phyloP scores from a whole-genome alignment of 257 asterid species.

The Mentha longifolia region DNA sequence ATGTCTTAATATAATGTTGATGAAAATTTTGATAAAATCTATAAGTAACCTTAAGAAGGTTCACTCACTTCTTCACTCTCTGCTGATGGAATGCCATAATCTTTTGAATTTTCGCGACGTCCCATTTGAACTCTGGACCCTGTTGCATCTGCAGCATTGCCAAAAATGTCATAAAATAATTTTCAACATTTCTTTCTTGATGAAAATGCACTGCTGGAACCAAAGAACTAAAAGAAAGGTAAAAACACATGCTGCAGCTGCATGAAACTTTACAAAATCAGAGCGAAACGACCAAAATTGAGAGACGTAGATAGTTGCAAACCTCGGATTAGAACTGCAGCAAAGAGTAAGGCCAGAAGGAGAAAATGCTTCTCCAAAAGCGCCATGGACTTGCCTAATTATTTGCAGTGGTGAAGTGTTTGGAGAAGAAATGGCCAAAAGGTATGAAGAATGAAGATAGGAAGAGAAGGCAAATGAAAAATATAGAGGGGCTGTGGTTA shows the following conservation, averaged over 20 bases:
- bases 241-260: slow-evolving; percentile 6
- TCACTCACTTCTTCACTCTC: slow-evolving; percentile 24
- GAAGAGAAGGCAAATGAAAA: slow-evolving; percentile 28
- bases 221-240: not conserved
- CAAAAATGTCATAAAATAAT: not conserved
- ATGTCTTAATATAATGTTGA: not conserved
- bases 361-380: slow-evolving; percentile 35
- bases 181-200: not conserved
- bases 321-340: slow-evolving; percentile 57
- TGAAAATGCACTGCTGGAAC: not conserved
- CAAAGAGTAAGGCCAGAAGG: slow-evolving; percentile 47
- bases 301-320: not conserved
- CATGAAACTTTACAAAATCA: slow-evolving; percentile 1
- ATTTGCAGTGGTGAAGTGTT: slow-evolving; percentile 11
- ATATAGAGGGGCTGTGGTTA: slow-evolving; percentile 37
- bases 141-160: slow-evolving; percentile 42
- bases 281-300: not conserved
- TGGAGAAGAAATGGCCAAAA: not conserved
- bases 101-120: slow-evolving; percentile 31
- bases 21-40: not conserved
- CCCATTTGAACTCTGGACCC: slow-evolving; percentile 54
- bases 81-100: slow-evolving; percentile 33
- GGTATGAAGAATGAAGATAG: slow-evolving; percentile 41
- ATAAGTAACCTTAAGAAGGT: slow-evolving; percentile 41
- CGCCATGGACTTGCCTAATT: slow-evolving; percentile 41